These are phyloP conservation scores for Schizosaccharomyces osmophilus DNA, from an alignment of 805 yeast species.

Conservation along the genomic window DNA sequence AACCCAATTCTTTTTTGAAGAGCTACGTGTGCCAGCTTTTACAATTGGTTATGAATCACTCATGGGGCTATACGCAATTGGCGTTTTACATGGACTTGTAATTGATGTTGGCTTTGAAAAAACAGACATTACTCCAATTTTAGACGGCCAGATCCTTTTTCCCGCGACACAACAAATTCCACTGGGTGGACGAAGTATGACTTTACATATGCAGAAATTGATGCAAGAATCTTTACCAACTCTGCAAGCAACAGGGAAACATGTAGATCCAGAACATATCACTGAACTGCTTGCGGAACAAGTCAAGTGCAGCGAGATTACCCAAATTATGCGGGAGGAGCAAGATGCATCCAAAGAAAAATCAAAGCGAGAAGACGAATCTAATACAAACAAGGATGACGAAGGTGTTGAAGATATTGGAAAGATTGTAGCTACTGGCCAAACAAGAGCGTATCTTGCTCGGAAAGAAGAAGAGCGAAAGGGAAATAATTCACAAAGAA, in stretches of 20 bases:
- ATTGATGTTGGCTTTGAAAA: conserved; percentile 1
- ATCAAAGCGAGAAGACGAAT: background rate
- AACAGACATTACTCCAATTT: conserved; percentile 1
- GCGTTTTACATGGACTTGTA: background rate
- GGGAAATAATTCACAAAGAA: background rate
- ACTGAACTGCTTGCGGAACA: background rate
- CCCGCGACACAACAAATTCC: background rate
- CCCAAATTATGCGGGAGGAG: background rate
- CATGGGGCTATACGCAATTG: background rate
- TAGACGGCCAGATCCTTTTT: background rate
- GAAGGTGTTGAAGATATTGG: conserved; percentile 1
- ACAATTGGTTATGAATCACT: background rate
- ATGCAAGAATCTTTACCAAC: background rate
- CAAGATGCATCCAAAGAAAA: background rate
- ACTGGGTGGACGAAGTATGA: background rate
- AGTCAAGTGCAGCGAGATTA: background rate
- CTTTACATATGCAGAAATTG: background rate
- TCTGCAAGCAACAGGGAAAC: background rate
- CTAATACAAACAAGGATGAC: background rate
- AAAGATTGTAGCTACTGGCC: background rate
- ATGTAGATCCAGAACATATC: background rate
- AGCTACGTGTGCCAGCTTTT: background rate
- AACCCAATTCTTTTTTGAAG: background rate
- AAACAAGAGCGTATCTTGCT: conserved; percentile 1
- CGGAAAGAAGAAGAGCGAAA: background rate